Evolutionary conservation across 148 eudicot species (phyloP).

Genomic region (Cornus suecica): DNA sequence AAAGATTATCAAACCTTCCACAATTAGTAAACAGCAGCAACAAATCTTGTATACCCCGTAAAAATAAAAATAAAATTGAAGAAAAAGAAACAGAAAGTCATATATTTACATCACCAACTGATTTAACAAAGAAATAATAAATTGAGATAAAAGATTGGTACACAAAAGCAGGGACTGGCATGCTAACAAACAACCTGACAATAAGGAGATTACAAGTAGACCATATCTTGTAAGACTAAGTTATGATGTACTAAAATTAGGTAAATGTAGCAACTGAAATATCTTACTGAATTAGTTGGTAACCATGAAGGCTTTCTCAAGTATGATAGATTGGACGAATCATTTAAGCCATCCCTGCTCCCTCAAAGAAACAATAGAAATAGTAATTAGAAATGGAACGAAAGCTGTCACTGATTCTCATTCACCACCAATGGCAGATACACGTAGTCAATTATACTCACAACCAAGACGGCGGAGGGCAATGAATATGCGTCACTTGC

Average conservation of each 20-base stretch:
- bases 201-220: not conserved
- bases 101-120: not conserved
- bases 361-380: conserved; percentile 13
- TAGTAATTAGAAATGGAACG: not conserved
- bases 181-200: not conserved
- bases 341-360: conserved; percentile 46
- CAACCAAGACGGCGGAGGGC: conserved; percentile 98
- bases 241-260: not conserved
- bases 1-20: not conserved
- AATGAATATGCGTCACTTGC: conserved; percentile 87
- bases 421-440: not conserved
- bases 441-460: conserved; percentile 37
- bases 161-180: not conserved
- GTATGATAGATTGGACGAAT: conserved; percentile 31
- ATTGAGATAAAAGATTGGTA: not conserved
- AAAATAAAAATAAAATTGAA: no score
- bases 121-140: not conserved
- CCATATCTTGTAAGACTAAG: not conserved
- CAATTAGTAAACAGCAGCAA: not conserved
- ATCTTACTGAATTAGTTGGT: conserved; percentile 58
- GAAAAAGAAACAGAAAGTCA: not conserved
- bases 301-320: conserved; percentile 79
- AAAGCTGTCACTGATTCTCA: not conserved
- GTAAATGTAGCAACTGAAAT: not conserved
- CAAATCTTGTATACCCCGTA: not conserved